Conservation (phyloP, 176 grass and related monocot genomes). For the Echinochloa phyllopogon region DNA sequence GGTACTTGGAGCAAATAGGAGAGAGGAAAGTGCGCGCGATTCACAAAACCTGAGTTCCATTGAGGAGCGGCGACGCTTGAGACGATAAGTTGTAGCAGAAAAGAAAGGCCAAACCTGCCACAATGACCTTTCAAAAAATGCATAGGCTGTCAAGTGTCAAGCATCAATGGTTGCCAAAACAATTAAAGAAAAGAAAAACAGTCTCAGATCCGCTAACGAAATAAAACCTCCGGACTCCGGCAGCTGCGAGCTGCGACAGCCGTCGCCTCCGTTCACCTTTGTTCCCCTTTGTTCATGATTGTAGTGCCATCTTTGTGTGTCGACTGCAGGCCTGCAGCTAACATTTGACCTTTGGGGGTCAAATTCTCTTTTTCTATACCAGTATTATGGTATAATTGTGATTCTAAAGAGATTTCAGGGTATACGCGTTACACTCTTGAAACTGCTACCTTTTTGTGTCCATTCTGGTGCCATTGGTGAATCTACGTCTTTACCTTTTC, state of each 20-base stretch:
- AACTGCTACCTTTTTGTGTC: not conserved
- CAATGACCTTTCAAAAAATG: too few relatives aligned
- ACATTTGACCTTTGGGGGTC: slow-evolving; percentile 2
- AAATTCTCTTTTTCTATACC: slow-evolving; percentile 26
- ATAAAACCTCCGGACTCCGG: too few relatives aligned
- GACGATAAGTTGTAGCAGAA: too few relatives aligned
- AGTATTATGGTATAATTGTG: slow-evolving; percentile 44
- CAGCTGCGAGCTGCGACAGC: too few relatives aligned
- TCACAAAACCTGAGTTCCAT: too few relatives aligned
- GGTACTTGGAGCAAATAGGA: too few relatives aligned
- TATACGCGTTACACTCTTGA: slow-evolving; percentile 16
- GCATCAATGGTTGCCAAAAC: not conserved
- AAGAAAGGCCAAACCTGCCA: too few relatives aligned
- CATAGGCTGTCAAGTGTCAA: too few relatives aligned
- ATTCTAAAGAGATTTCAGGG: slow-evolving; percentile 13
- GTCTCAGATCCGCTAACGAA: too few relatives aligned
- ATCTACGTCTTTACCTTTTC: slow-evolving; percentile 8
- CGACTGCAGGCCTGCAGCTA: slow-evolving; percentile 4
- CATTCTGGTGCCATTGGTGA: slow-evolving; percentile 27
- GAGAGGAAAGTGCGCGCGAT: too few relatives aligned
- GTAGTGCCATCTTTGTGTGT: not conserved
- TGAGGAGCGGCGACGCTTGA: too few relatives aligned
- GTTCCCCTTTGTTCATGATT: not conserved
- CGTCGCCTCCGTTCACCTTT: too few relatives aligned
- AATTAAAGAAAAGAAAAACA: not conserved